Evolutionary conservation across 176 grass and related monocot genomes (phyloP).

Genomic region (Triticum urartu): DNA sequence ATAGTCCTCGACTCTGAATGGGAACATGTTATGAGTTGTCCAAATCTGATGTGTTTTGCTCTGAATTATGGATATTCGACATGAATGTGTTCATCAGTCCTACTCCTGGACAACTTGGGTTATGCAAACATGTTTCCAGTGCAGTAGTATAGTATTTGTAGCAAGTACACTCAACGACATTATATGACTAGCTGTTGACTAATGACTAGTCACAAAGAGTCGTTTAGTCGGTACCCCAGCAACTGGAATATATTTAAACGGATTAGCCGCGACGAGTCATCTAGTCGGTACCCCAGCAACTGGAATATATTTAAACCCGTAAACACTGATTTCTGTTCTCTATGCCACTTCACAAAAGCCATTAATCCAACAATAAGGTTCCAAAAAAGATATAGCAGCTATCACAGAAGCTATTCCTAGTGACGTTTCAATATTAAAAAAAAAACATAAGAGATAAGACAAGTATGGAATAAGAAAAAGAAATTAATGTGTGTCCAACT

Average conservation of each 20-base stretch:
- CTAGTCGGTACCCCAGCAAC: background rate
- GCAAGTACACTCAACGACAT: background rate
- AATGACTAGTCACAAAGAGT: background rate
- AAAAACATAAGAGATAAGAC: background rate
- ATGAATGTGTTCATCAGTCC: background rate
- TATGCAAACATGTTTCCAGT: background rate
- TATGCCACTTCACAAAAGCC: background rate
- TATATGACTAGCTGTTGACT: background rate
- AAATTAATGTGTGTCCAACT: background rate
- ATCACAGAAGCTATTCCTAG: slow-evolving; percentile 2
- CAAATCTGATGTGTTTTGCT: background rate
- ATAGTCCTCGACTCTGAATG: background rate
- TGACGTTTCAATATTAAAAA: background rate
- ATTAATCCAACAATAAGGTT: background rate
- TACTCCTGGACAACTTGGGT: background rate
- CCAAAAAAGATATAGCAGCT: background rate
- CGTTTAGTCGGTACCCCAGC: background rate
- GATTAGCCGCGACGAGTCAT: background rate
- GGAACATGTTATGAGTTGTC: background rate
- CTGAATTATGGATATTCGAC: background rate
- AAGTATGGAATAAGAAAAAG: background rate
- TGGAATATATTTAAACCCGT: background rate
- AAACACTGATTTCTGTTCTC: background rate
- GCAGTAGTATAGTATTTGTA: background rate
- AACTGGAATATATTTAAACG: background rate